Percentiles rank a stretch among this genome's conserved stretches.
Evolutionary conservation across 495 filamentous ascomycete species (phyloP).

Genomic region (Evansstolkia leycettana): DNA sequence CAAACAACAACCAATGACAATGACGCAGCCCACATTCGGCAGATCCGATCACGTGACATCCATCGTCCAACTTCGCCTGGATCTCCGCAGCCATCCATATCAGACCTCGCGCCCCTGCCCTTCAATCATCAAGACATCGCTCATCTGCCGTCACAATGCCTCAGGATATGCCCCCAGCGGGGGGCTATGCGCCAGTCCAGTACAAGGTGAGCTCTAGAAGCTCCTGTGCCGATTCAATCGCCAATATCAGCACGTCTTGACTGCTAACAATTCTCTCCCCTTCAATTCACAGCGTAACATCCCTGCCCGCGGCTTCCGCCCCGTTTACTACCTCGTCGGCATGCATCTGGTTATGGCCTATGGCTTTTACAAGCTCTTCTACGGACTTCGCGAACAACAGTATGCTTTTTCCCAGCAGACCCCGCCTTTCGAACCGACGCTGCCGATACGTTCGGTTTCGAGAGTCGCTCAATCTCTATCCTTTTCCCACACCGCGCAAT

Average conservation of each 20-base stretch:
- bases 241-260: too few species aligned
- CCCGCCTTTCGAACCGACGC: too few species aligned
- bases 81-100: slow-evolving; percentile 24
- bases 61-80: slow-evolving; percentile 24
- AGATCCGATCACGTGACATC: slow-evolving; percentile 20
- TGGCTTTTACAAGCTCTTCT: slow-evolving; percentile 72
- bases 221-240: slow-evolving; percentile 1
- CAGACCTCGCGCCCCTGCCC: slow-evolving; percentile 25
- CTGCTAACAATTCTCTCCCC: slow-evolving; percentile 2
- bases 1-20: slow-evolving; percentile 18
- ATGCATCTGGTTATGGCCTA: slow-evolving; percentile 69
- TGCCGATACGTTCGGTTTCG: too few species aligned
- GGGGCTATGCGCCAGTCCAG: slow-evolving; percentile 91
- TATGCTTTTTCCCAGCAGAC: too few species aligned
- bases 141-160: slow-evolving; percentile 31
- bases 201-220: slow-evolving; percentile 60
- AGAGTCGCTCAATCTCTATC: not conserved
- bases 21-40: slow-evolving; percentile 18
- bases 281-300: slow-evolving; percentile 79
- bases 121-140: slow-evolving; percentile 14
- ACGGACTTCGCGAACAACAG: slow-evolving; percentile 78
- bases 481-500: not conserved
- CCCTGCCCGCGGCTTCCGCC: slow-evolving; percentile 83
- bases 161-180: slow-evolving; percentile 83
- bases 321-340: slow-evolving; percentile 59